Base-by-base conservation (phyloP, 1,139 yeast species). In the Debaryomyces udenii region DNA sequence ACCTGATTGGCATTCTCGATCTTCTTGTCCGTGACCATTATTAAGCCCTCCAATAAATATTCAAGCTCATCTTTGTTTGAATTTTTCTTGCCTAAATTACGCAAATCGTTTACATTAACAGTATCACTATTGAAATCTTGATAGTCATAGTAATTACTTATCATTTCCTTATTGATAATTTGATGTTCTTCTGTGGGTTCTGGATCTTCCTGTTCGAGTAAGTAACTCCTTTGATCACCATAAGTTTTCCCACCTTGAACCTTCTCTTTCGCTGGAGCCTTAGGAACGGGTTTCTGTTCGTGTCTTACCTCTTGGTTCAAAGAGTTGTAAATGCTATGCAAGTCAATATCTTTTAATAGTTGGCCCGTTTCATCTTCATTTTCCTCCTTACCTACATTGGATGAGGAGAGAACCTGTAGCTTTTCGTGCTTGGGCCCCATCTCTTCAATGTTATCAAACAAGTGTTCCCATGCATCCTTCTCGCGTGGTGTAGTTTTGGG, bases 151-250 rank as follows among this genome's bases (percentile, higher is more conserved):
- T 24, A 23, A 14, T 39, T 26, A 27, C 54, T 47, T 5, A 50
- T 40, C 37, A 34, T 35, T 22, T 42, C 39, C 11, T 27, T 22
- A n/a, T 32, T 29, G n/a, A 30, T 41, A n/a, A 27, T 26, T 13
- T 41, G 39, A 23, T 31, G 34, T 11, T 44, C 48, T 29, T 36
- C 34, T 15, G 35, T 42, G 3, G 36, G 29, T n/a, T 40, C 29
- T 5, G 39, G 39, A 3, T 32, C 40, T 10, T 31, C 41, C 3
- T 38, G 51, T 5, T 55, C 53, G n/a, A 53, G 23, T 16, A 61
- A 47, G 39, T 46, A 58, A 27, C 61, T 55, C 38, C 68, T 42
- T 28, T 53, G 56, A 2, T 55, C 55, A 1, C 63, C 58, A 38
- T 61, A 61, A 2, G 49, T 49, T 27, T 44, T 20, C 17, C 27